A percentile compares a stretch with the other conserved stretches of the same genome.
Conservation (phyloP, 441 rosid genomes). For the Euphorbia celastroides region DNA sequence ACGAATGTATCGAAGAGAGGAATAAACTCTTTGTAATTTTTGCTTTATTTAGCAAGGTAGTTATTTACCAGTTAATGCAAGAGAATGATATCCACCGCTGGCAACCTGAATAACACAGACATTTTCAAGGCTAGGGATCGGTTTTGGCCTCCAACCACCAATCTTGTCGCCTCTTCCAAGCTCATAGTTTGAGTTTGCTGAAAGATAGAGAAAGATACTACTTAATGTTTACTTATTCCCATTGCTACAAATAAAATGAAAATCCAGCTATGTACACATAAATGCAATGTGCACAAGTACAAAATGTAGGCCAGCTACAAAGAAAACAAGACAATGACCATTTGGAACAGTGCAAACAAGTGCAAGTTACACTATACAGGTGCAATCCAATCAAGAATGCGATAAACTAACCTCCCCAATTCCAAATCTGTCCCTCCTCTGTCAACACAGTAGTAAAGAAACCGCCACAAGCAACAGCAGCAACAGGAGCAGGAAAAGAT, state of each 20-base stretch:
- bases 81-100: constrained; percentile 87
- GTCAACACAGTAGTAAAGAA: constrained; percentile 81
- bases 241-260: neutral
- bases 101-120: constrained; percentile 63
- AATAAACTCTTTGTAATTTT: neutral
- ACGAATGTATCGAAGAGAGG: neutral
- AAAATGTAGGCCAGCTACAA: neutral
- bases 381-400: no score
- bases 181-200: constrained; percentile 90
- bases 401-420: constrained; percentile 87
- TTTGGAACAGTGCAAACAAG: neutral
- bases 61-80: constrained; percentile 72
- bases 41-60: neutral
- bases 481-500: constrained; percentile 54
- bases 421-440: constrained; percentile 79
- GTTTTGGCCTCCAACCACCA: constrained; percentile 87
- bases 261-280: neutral
- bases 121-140: constrained; percentile 53
- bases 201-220: constrained; percentile 2
- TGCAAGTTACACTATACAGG: no score
- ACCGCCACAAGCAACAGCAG: constrained; percentile 86
- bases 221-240: neutral
- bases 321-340: neutral
- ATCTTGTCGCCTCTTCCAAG: constrained; percentile 79
- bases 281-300: neutral